Evolutionary conservation across 2,329 filamentous ascomycete genomes (phyloP).

Genomic region (Corinectria fuckeliana): DNA sequence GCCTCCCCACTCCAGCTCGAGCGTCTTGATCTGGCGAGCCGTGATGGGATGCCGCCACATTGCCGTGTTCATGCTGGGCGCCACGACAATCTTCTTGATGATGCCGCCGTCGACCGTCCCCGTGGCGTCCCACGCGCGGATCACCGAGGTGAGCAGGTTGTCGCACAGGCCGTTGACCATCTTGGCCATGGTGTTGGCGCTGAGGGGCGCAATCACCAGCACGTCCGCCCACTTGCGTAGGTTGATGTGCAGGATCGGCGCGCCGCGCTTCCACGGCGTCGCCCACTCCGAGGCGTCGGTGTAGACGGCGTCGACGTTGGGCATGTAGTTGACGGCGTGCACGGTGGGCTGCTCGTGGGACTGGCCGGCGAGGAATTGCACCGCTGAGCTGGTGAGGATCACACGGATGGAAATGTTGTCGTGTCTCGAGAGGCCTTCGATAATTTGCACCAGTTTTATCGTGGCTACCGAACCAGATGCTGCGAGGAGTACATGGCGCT

Average conservation of each 20-base stretch:
- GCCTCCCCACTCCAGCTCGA: constrained; percentile 78
- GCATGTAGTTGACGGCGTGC: constrained; percentile 61
- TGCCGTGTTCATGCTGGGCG: constrained; percentile 85
- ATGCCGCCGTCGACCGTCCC: constrained; percentile 60
- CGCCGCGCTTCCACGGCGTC: constrained; percentile 76
- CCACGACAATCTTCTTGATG: constrained; percentile 75
- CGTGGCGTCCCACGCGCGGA: constrained; percentile 88
- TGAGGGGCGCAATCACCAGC: constrained; percentile 80
- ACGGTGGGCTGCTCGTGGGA: constrained; percentile 77
- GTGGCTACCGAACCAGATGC: constrained; percentile 73
- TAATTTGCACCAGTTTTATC: constrained; percentile 79
- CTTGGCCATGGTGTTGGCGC: constrained; percentile 87
- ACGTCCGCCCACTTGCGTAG: constrained; percentile 79
- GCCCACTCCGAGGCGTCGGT: constrained; percentile 86
- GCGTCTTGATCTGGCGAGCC: constrained; percentile 68
- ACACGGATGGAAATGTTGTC: constrained; percentile 79
- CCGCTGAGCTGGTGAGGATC: constrained; percentile 76
- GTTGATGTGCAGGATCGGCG: constrained; percentile 89
- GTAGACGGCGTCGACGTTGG: constrained; percentile 82
- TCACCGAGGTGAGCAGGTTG: constrained; percentile 74
- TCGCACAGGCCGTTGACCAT: constrained; percentile 80
- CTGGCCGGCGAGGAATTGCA: constrained; percentile 79
- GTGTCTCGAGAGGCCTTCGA: constrained; percentile 60
- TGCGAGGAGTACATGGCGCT: constrained; percentile 51
- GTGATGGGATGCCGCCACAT: constrained; percentile 93